Conservation (phyloP, 768 basidiomycete genomes). For the Rhodotorula kratochvilovae region DNA sequence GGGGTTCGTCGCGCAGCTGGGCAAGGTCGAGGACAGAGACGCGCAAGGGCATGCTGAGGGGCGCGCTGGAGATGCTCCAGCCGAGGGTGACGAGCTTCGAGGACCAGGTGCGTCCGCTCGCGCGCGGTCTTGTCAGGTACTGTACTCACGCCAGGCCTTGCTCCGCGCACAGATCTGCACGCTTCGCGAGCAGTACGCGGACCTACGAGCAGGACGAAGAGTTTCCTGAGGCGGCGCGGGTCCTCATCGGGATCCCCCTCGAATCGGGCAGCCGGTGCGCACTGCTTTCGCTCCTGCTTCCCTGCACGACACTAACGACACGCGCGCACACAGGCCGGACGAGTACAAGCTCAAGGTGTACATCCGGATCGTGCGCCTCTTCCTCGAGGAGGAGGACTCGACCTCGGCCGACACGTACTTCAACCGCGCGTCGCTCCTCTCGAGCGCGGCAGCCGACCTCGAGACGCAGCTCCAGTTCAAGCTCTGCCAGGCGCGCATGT, state of each 20-base stretch:
- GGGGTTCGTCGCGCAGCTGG: constrained; percentile 61
- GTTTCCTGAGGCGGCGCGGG: constrained; percentile 86
- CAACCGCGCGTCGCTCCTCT: constrained; percentile 85
- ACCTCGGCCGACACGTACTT: constrained; percentile 98
- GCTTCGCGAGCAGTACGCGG: constrained; percentile 81
- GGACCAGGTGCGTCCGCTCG: constrained; percentile 67
- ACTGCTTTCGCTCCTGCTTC: constrained; percentile 1
- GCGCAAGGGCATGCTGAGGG: constrained; percentile 67
- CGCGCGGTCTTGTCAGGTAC: neutral
- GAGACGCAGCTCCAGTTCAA: constrained; percentile 80
- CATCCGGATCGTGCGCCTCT: constrained; percentile 85
- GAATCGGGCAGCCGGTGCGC: constrained; percentile 82
- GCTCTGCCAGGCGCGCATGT: constrained; percentile 88
- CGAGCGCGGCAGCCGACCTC: constrained; percentile 71
- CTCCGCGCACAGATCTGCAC: constrained; percentile 62
- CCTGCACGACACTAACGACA: too few species aligned
- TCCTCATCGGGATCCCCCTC: constrained; percentile 85
- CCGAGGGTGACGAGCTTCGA: constrained; percentile 85
- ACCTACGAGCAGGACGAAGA: constrained; percentile 83
- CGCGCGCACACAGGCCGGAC: constrained; percentile 67
- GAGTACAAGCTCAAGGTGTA: constrained; percentile 84
- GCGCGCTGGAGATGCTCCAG: constrained; percentile 63
- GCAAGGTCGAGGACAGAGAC: constrained; percentile 54
- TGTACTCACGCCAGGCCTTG: constrained; percentile 23
- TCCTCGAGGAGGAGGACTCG: constrained; percentile 93